Percentiles rank a stretch among this genome's conserved stretches.
These are phyloP conservation scores for Xylaria sp. DNA, from an alignment of 495 filamentous ascomycete species.

Conservation along the genomic window DNA sequence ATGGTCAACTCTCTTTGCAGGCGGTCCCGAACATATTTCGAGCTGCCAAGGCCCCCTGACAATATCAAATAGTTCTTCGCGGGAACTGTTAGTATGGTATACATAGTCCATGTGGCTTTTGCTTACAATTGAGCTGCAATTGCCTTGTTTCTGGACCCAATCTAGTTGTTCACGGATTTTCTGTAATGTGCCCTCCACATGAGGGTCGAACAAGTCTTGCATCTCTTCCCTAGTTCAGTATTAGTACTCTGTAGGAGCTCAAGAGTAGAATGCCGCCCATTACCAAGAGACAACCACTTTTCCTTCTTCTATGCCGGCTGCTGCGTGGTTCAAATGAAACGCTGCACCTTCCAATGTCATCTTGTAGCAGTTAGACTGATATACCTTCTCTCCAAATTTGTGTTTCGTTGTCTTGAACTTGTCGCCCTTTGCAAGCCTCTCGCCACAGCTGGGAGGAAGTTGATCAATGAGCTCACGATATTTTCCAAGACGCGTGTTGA, in stretches of 20 bases:
- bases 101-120: background rate
- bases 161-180: slow-evolving; percentile 63
- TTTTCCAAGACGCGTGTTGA: slow-evolving; percentile 36
- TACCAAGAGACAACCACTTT: slow-evolving; percentile 43
- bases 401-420: slow-evolving; percentile 47
- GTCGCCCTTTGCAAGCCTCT: slow-evolving; percentile 41
- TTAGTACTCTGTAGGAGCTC: too few relatives aligned
- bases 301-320: slow-evolving; percentile 48
- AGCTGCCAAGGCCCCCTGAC: slow-evolving; percentile 71
- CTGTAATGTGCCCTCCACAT: slow-evolving; percentile 59
- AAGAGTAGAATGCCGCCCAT: slow-evolving; percentile 54
- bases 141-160: slow-evolving; percentile 54
- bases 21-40: slow-evolving; percentile 61
- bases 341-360: slow-evolving; percentile 43
- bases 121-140: slow-evolving; percentile 56
- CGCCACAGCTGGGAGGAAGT: slow-evolving; percentile 28
- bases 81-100: background rate
- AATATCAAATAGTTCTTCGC: slow-evolving; percentile 61
- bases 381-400: slow-evolving; percentile 48
- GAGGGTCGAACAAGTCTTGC: slow-evolving; percentile 58
- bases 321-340: slow-evolving; percentile 47
- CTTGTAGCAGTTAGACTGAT: slow-evolving; percentile 42
- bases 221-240: too few relatives aligned
- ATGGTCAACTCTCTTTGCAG: slow-evolving; percentile 50
- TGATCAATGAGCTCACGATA: slow-evolving; percentile 31